These are phyloP conservation scores for Penicillium cataractarum DNA, from an alignment of 495 filamentous ascomycete species.

Conservation along the genomic window DNA sequence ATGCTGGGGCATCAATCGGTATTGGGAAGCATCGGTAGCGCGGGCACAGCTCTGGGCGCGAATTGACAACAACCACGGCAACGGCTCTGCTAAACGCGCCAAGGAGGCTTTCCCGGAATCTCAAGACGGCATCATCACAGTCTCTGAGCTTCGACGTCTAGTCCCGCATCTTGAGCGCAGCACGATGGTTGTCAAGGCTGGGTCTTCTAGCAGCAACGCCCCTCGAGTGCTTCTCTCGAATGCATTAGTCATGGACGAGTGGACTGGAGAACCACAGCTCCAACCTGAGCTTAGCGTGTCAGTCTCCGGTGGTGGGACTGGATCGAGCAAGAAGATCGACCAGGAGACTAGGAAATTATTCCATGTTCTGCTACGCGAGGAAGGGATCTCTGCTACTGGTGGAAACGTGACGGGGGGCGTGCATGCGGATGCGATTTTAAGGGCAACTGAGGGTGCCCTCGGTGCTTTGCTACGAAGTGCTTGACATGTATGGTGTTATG, in stretches of 20 bases:
- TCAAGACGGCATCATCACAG: conserved; percentile 19
- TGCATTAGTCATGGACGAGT: conserved; percentile 40
- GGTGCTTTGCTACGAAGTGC: conserved; percentile 35
- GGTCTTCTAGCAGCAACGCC: conserved; percentile 6
- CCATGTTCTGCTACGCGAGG: conserved; percentile 38
- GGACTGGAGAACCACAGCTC: conserved; percentile 46
- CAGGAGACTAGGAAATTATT: conserved; percentile 47
- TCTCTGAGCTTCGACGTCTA: conserved; percentile 35
- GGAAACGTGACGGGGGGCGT: conserved; percentile 15
- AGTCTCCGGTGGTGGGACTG: conserved; percentile 13
- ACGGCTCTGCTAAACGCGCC: conserved; percentile 4
- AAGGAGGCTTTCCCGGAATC: not conserved
- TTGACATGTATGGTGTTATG: conserved; percentile 8
- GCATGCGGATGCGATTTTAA: conserved; percentile 35
- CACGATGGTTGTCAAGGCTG: conserved; percentile 42
- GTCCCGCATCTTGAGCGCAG: conserved; percentile 45
- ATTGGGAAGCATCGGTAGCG: conserved; percentile 45
- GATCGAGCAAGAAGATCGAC: conserved; percentile 34
- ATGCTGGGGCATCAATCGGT: conserved; percentile 48
- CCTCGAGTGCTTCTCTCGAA: conserved; percentile 39
- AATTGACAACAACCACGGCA: conserved; percentile 33
- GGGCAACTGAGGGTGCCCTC: conserved; percentile 41
- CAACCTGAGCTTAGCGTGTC: conserved; percentile 41
- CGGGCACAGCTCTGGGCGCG: conserved; percentile 46
- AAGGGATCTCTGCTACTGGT: conserved; percentile 14